Base-by-base conservation (phyloP, 208 protist species). In the Crithidia acanthocephali region DNA sequence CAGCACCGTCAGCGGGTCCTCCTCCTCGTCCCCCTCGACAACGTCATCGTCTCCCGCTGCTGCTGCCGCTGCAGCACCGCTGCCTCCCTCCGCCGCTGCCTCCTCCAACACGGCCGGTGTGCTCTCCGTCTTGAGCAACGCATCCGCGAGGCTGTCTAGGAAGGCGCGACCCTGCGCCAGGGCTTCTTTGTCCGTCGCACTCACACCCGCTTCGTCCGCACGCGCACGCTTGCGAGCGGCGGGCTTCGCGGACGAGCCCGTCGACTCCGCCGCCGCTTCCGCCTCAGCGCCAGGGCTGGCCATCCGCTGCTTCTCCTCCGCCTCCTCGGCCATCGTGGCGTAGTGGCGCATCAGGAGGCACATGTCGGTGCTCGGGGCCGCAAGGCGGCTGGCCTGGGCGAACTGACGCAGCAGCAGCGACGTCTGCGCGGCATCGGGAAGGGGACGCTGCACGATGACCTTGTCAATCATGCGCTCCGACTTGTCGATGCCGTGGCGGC, bases 351-450 rank as follows among this genome's bases (percentile, higher is more conserved):
- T 82, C 16, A 96, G 73, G 18, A 75, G 27, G 64, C 91, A 96
- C 23, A 96, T 74, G 57, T 94, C 87, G 20, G 66, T 74, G 58
- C 77, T 83, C 9, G 91, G 74, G 18, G 74, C 79, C 9, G 84
- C 80, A 9, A 96, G 86, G 11, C 91, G 86, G 64, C 85, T 91
- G 15, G 88, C 85, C 74, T 96, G 85, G 13, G 85, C 58, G 58
- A 96, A 94, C 74, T 82, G 92, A 13, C 63, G 25, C 42, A 94
- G 27, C 27, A 96, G 81, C 61, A 96, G 83, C 35, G 58, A 28
- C 48, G 72, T 68, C 44, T 94, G 81, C 40, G 70, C 82, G 11
- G 75, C 75, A 2, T 72, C 67, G 0, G 89, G 80, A 16, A 85
- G 72, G 18, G 74, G 63, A 27, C 83, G 84, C 40, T 59, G 62